Evolutionary conservation across 352 stramenopile species (phyloP), one percentile per base, ranked within the genome.

Genomic region (Phytophthora fragariae): DNA sequence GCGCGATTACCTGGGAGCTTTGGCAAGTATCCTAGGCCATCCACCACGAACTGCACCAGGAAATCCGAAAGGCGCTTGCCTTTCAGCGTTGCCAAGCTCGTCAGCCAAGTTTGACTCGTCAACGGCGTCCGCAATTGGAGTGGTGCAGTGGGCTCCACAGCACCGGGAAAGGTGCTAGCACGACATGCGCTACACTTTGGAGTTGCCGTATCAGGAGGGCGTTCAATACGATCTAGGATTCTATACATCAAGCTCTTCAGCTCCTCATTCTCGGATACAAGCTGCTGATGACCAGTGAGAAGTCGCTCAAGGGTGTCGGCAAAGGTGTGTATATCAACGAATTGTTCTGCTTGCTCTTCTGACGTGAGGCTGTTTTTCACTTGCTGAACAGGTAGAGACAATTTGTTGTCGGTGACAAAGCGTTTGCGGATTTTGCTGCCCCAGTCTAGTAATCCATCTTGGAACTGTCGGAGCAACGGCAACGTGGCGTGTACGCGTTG

Each of bases 271-370:
- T 35, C 35, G 17, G 24, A 10, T 7, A 62, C 10, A 1, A 68
- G 50, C 35, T 55, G 37, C 52, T 61, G 61, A 9, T 65, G 44
- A 3, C 58, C 29, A 15, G 17, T 46, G 5, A 62, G 10, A n/a
- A 62, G 15, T 27, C 50, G 21, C 7, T 68, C 52, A 29, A 55
- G 39, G 1, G 62, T 68, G 2, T 68, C 52, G 1, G 3, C 10
- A 33, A 68, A 62, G 21, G 62, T 68, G 44, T 57, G 46, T 2
- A 68, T 49, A 46, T 39, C 50, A 29, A 62, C 21, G 39, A 57
- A 56, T 19, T 61, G 62, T 68, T 61, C 12, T 62, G 62, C 37
- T 47, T 61, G 62, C n/a, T 68, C 50, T 21, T 68, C 21, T 8
- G 17, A 6, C 9, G 17, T 37, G 11, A 62, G 14, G n/a, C 37